Conservation (phyloP, 208 protist genomes). For the Acanthamoeba castellanii region DNA sequence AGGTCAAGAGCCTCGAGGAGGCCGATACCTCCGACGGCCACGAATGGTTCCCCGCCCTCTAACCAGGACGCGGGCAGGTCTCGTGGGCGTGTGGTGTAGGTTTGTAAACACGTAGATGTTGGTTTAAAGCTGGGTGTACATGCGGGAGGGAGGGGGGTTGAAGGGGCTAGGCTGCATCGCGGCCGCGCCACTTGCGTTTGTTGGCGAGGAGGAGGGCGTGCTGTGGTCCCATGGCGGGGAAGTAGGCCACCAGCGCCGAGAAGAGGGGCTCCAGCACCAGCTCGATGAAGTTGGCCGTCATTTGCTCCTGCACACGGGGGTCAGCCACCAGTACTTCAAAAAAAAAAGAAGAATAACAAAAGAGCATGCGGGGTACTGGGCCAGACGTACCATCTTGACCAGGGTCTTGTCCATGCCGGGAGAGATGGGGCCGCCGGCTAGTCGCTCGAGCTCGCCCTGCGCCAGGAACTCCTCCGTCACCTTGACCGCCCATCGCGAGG, state of each 20-base stretch:
- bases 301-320: background rate
- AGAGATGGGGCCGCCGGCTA: background rate
- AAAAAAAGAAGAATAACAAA: background rate
- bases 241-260: background rate
- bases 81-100: too few species aligned
- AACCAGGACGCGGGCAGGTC: background rate
- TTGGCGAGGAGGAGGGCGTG: background rate
- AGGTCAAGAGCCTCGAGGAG: background rate
- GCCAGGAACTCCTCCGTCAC: constrained; percentile 34
- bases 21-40: too few species aligned
- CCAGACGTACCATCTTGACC: background rate
- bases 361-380: background rate
- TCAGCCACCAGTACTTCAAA: background rate
- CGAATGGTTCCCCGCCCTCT: background rate
- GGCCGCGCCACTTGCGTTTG: background rate
- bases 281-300: constrained; percentile 57
- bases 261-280: constrained; percentile 32
- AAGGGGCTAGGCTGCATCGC: background rate
- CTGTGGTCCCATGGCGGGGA: background rate
- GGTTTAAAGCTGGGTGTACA: too few species aligned
- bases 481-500: background rate
- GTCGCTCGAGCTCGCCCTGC: constrained; percentile 23
- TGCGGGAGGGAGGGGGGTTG: too few species aligned
- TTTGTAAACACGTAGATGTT: too few species aligned
- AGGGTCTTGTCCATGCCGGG: background rate